phyloP scores from a whole-genome alignment of 164 flowering plant species.

The Akebia trifoliata region DNA sequence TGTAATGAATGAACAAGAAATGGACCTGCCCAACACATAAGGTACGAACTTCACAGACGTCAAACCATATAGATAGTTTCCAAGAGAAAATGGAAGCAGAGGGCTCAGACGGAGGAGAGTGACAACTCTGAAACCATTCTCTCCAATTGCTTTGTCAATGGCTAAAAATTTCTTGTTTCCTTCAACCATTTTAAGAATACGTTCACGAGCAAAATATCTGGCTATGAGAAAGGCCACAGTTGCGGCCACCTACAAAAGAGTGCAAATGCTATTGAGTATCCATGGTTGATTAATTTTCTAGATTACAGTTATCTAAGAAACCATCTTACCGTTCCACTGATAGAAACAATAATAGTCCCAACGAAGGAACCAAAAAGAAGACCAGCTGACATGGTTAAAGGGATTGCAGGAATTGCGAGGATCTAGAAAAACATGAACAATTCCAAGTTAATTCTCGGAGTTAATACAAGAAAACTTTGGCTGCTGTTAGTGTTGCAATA shows the following conservation, averaged over 20 bases:
- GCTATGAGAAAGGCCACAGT: slow-evolving; percentile 94
- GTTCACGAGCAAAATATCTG: slow-evolving; percentile 99
- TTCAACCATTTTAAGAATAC: slow-evolving; percentile 86
- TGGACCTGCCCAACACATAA: slow-evolving; percentile 90
- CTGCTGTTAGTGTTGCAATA: not conserved
- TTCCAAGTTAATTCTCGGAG: slow-evolving; percentile 12
- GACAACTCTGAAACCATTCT: slow-evolving; percentile 93
- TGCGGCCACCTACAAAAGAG: slow-evolving; percentile 75
- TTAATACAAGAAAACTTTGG: not conserved
- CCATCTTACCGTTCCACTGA: slow-evolving; percentile 90
- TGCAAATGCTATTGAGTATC: not conserved
- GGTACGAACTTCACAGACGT: slow-evolving; percentile 95
- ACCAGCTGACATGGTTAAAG: slow-evolving; percentile 98
- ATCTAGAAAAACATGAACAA: slow-evolving; percentile 33
- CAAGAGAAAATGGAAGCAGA: slow-evolving; percentile 93
- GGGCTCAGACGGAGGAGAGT: slow-evolving; percentile 96
- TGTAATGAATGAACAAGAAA: slow-evolving; percentile 9
- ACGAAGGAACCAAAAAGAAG: slow-evolving; percentile 77
- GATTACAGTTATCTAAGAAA: not conserved
- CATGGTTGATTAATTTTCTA: not conserved
- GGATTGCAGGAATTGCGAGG: slow-evolving; percentile 98
- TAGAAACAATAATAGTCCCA: slow-evolving; percentile 90
- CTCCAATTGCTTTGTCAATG: slow-evolving; percentile 98
- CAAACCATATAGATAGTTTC: slow-evolving; percentile 91
- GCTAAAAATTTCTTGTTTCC: slow-evolving; percentile 97